Evolutionary conservation across 495 filamentous ascomycete species (phyloP), one percentile per base, ranked within the genome.

Genomic region (Penicillium paradoxum): DNA sequence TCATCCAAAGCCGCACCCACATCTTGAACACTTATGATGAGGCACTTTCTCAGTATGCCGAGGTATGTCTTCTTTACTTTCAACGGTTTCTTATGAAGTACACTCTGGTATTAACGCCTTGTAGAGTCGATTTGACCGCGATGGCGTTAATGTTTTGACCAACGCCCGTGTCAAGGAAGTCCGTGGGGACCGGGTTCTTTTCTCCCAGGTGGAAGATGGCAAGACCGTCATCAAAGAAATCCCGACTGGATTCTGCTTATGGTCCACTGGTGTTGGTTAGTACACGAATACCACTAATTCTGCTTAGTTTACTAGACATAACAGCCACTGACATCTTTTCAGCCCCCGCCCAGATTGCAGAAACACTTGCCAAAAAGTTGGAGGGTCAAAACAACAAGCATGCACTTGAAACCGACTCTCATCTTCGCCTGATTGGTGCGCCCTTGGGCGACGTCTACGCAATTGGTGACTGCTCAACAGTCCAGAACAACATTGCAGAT

Each of bases 1-100:
- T 99, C 34, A 95, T 99, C 51, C 95, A 99, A 60, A 92, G 87
- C 61, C 80, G 95, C 38, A 83, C 81, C 32, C 92, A 99, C 62
- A 99, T 99, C 52, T 74, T 99, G 18, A 99, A 99, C 71, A 99
- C 95, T 4, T 99, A 99, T 64, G 95, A 99, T 59, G 95, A 97
- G 69, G 85, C 89, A 0, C 77, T 99, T 1, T 96, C 90, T 18
- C 84, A 83, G 62, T 99, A 90, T 65, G 95, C 95, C 49, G 95
- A 99, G 72, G 78, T 81, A 68, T 44, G 66, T 44, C 19, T 17
- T 21, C 24, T 5, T 5, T 8, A 13, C 6, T 6, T 48, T 51
- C 6, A 18, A 40, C 8, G 6, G 10, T 32, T 8, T 2, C 10
- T 32, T 32, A 8, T 9, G 10, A 32, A 32, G 9, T 8, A 11